Evolutionary conservation across 2,329 filamentous ascomycete genomes (phyloP), one percentile per base, ranked within the genome.

Genomic region (Aspergillus versicolor): DNA sequence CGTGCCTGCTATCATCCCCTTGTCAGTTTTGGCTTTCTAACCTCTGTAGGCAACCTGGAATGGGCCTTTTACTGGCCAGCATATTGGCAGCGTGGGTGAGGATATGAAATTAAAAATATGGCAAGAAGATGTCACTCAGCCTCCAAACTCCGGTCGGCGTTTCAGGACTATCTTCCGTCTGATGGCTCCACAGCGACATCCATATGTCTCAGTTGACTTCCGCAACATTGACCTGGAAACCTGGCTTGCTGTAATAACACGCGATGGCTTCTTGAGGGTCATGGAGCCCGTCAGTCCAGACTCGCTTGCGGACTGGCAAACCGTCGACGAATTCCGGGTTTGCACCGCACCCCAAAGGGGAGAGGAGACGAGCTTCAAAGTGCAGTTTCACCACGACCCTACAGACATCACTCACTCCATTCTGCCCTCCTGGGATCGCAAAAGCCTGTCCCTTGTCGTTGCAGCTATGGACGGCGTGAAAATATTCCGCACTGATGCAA

Each of bases 81-180:
- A 96, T 66, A 81, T 97, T 65, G 92, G 88, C 56, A 96, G 90
- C 53, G 89, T 97, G 58, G 91, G 90, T 61, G 89, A 93, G 68
- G 93, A 97, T 67, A 91, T 93, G 68, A 88, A 88, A 73, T 91
- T 95, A 79, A 91, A 92, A 71, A 82, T 97, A 63, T 97, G 93
- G 93, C 88, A 90, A 59, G 93, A 97, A 77, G 91, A 97, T 74
- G 87, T 89, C 15, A 89, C 88, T 1, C 89, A 94, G 48, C 82
- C 89, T 1, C 87, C 88, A 0, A 81, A 83, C 57, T 86, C 84
- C 37, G 91, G 92, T 32, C 86, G 89, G 32, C 88, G 92, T 51
- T 97, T 97, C 80, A 90, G 88, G 70, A 82, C 80, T 76, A 78
- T 90, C 79, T 77, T 82, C 76, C 71, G 86, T 78, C 75, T 84